A percentile compares a stretch with the other conserved stretches of the same genome.
phyloP scores from a whole-genome alignment of 768 basidiomycete genomes.

The Kwoniella newhampshirensis region DNA sequence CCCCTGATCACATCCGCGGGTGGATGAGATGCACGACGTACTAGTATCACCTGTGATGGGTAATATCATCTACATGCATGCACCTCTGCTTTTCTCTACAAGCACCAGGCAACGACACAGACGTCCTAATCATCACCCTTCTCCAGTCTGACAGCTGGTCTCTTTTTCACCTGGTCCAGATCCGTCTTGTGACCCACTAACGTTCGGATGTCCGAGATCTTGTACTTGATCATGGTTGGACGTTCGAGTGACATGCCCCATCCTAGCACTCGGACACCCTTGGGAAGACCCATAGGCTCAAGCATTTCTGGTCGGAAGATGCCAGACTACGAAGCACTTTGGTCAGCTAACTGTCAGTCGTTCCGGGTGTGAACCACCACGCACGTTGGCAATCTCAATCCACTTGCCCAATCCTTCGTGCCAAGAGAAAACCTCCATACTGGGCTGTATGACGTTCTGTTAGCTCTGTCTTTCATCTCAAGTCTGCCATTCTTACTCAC shows the following conservation, averaged over 20 bases:
- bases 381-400: slow-evolving; percentile 90
- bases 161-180: slow-evolving; percentile 81
- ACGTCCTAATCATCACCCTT: slow-evolving; percentile 46
- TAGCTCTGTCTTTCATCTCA: slow-evolving; percentile 3
- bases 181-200: slow-evolving; percentile 96
- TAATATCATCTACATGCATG: too few relatives aligned
- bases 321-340: slow-evolving; percentile 61
- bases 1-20: too few relatives aligned
- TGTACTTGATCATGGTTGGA: slow-evolving; percentile 99
- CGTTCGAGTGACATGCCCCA: slow-evolving; percentile 94
- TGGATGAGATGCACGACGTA: not conserved
- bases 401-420: slow-evolving; percentile 89
- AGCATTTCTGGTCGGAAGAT: slow-evolving; percentile 99
- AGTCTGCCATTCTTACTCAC: slow-evolving; percentile 53
- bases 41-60: not conserved
- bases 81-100: too few relatives aligned
- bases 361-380: slow-evolving; percentile 1
- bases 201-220: slow-evolving; percentile 94
- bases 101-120: not conserved
- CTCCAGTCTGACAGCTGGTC: slow-evolving; percentile 87
- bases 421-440: slow-evolving; percentile 95
- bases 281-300: slow-evolving; percentile 97
- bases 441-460: slow-evolving; percentile 30
- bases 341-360: not conserved
- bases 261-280: slow-evolving; percentile 92